Evolutionary conservation across 1,139 yeast species (phyloP).

Genomic region (Pichia terricola): DNA sequence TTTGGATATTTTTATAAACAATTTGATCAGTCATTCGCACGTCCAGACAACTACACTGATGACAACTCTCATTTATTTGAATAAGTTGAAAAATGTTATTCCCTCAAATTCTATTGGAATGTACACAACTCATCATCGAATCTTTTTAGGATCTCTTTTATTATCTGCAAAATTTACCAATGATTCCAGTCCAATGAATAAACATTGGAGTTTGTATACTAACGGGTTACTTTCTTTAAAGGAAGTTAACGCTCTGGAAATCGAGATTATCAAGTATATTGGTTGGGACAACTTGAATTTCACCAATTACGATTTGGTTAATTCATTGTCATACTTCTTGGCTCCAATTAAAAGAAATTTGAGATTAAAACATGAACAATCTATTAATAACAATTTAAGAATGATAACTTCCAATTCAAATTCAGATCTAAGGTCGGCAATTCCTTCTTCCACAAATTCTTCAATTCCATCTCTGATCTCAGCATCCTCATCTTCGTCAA

Average conservation of each 20-base stretch:
- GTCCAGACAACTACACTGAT: slow-evolving; percentile 93
- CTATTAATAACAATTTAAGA: slow-evolving; percentile 6
- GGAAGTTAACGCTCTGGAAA: slow-evolving; percentile 87
- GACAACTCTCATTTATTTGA: slow-evolving; percentile 80
- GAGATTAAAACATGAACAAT: slow-evolving; percentile 19
- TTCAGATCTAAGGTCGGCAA: not conserved
- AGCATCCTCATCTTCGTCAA: slow-evolving; percentile 12
- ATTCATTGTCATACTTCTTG: slow-evolving; percentile 66
- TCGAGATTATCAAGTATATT: slow-evolving; percentile 71
- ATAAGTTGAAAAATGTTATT: slow-evolving; percentile 62
- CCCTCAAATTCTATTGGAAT: slow-evolving; percentile 90
- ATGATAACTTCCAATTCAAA: not conserved
- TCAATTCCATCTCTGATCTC: slow-evolving; percentile 13
- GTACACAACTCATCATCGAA: slow-evolving; percentile 88
- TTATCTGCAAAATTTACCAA: slow-evolving; percentile 85
- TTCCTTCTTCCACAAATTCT: slow-evolving; percentile 7
- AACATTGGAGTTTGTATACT: slow-evolving; percentile 92
- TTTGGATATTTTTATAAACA: slow-evolving; percentile 57
- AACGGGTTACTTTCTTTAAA: slow-evolving; percentile 65
- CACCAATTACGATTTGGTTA: slow-evolving; percentile 56
- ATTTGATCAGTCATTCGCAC: slow-evolving; percentile 67
- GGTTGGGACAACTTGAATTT: slow-evolving; percentile 72
- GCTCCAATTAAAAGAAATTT: slow-evolving; percentile 49
- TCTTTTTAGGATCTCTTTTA: slow-evolving; percentile 79
- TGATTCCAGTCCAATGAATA: slow-evolving; percentile 89